A percentile compares a stretch with the other conserved stretches of the same genome.
These are phyloP conservation scores for Lactarius indigo DNA, from an alignment of 768 basidiomycete species.

Conservation along the genomic window DNA sequence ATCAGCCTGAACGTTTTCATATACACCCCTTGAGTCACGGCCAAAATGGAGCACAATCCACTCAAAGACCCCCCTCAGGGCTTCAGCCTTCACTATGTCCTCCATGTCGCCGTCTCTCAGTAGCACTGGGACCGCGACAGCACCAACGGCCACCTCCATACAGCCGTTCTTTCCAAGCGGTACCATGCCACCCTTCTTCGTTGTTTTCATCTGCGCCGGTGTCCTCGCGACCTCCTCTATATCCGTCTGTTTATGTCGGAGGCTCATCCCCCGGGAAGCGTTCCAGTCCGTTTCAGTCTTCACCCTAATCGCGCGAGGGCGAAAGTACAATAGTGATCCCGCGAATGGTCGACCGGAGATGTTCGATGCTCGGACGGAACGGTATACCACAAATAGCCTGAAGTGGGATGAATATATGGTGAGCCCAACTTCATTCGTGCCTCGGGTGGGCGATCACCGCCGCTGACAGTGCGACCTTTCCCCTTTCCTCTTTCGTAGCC, in stretches of 20 bases:
- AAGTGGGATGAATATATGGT: conserved; percentile 19
- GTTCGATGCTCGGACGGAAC: conserved; percentile 17
- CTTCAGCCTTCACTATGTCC: not conserved
- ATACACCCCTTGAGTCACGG: not conserved
- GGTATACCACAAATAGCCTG: not conserved
- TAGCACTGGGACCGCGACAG: not conserved
- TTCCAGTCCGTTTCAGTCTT: not conserved
- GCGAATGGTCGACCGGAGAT: conserved; percentile 11
- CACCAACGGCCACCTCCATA: not conserved
- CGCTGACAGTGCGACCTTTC: not conserved
- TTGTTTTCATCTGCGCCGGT: conserved; percentile 14
- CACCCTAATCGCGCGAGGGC: not conserved
- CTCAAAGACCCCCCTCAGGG: not conserved
- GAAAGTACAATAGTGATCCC: not conserved
- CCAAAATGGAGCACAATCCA: not conserved
- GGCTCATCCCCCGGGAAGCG: not conserved
- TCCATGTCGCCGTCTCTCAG: not conserved
- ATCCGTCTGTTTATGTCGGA: conserved; percentile 9
- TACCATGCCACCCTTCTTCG: not conserved
- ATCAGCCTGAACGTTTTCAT: not conserved
- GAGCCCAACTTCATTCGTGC: not conserved
- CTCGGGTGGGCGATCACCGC: not conserved
- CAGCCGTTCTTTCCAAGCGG: not conserved
- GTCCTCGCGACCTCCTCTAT: not conserved
- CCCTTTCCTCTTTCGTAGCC: not conserved